These are phyloP conservation scores for Mytilinidion resinicola DNA, from an alignment of 495 filamentous ascomycete genomes.

Conservation along the genomic window DNA sequence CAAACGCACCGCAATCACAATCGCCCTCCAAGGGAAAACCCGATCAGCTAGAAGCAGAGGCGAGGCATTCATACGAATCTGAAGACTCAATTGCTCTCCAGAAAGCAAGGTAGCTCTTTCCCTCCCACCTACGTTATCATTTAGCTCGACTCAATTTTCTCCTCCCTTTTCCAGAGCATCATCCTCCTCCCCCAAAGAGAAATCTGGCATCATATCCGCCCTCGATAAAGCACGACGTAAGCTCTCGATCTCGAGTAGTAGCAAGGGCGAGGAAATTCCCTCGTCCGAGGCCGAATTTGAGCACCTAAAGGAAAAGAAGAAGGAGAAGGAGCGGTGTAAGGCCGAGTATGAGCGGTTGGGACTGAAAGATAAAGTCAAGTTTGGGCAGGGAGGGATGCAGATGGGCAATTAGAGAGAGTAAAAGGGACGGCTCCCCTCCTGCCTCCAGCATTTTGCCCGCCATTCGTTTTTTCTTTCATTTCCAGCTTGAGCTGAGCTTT, in stretches of 20 bases:
- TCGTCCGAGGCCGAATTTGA: conserved; percentile 8
- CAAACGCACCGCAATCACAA: not conserved
- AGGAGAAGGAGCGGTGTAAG: conserved; percentile 10
- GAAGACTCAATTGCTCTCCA: not conserved
- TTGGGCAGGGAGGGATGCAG: conserved; percentile 10
- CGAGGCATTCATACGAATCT: not conserved
- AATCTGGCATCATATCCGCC: not conserved
- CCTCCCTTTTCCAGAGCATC: not conserved
- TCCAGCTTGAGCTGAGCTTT: not conserved
- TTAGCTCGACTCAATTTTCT: not conserved
- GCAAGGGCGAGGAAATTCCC: conserved; percentile 1
- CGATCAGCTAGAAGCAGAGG: not conserved
- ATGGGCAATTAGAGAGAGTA: not conserved
- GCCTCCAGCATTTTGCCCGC: not conserved
- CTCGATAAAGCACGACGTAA: conserved; percentile 2
- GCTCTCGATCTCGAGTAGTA: not conserved
- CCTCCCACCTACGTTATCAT: not conserved
- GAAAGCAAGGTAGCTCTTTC: not conserved
- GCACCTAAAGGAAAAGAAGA: conserved; percentile 1
- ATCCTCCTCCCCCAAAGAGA: not conserved
- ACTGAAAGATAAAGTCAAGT: conserved; percentile 5
- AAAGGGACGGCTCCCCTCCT: not conserved
- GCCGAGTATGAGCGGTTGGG: conserved; percentile 14
- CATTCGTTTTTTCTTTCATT: not conserved
- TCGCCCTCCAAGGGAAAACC: not conserved